phyloP scores from a whole-genome alignment of 1,284 basidiomycete species.

The Malassezia japonica region DNA sequence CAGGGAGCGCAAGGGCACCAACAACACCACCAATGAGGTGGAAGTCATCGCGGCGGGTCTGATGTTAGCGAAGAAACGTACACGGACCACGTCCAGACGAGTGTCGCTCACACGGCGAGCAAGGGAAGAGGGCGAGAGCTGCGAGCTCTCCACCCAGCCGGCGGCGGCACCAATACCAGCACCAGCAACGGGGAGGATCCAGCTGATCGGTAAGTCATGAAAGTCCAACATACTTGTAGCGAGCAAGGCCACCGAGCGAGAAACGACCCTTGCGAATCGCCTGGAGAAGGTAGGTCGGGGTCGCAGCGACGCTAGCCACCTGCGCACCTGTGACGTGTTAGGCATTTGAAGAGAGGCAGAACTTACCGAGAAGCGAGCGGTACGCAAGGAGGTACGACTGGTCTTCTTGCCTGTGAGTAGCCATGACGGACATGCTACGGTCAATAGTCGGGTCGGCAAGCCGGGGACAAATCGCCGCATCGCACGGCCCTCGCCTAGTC shows the following conservation, averaged over 20 bases:
- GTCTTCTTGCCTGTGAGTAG: constrained; percentile 3
- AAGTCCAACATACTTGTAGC: constrained; percentile 23
- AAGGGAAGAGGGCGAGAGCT: constrained; percentile 19
- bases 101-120: constrained; percentile 12
- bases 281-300: constrained; percentile 31
- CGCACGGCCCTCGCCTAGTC: not conserved
- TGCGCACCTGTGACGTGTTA: constrained; percentile 20
- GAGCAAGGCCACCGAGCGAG: constrained; percentile 22
- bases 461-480: not conserved
- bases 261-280: constrained; percentile 26
- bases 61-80: constrained; percentile 3
- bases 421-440: not conserved
- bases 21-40: constrained; percentile 39
- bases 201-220: constrained; percentile 17
- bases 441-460: not conserved
- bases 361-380: constrained; percentile 15
- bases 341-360: not conserved
- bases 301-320: constrained; percentile 32
- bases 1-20: constrained; percentile 34
- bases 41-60: constrained; percentile 32
- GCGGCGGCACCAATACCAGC: constrained; percentile 18
- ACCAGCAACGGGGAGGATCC: constrained; percentile 28
- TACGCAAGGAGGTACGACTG: constrained; percentile 14
- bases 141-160: constrained; percentile 22
- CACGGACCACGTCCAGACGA: constrained; percentile 20